phyloP scores from a whole-genome alignment of 2,329 filamentous ascomycete species.

The Xylariaceae sp. region DNA sequence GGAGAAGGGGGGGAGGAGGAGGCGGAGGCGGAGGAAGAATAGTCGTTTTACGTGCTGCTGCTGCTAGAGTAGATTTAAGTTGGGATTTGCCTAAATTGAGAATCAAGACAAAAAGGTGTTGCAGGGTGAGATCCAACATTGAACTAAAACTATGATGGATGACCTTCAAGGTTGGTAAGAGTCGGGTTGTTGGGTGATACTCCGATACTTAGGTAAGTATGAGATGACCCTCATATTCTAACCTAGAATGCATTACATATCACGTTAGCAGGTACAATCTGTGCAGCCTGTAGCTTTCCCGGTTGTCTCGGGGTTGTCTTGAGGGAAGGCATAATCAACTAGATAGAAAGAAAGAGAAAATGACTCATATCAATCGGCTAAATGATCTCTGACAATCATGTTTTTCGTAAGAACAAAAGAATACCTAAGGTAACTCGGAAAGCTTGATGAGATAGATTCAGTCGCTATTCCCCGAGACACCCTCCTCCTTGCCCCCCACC shows the following conservation, averaged over 20 bases:
- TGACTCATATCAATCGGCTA: constrained; percentile 23
- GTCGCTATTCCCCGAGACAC: neutral
- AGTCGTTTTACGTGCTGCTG: neutral
- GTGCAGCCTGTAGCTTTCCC: too few species aligned
- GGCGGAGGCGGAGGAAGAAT: neutral
- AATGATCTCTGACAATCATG: neutral
- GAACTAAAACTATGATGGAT: neutral
- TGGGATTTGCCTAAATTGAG: neutral
- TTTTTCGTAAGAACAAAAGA: neutral
- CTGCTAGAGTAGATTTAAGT: neutral
- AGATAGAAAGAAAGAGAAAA: constrained; percentile 12
- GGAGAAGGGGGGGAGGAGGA: neutral
- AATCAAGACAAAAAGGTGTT: neutral
- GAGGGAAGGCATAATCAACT: neutral
- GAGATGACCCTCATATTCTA: neutral
- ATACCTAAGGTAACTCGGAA: too few species aligned
- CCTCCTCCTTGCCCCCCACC: constrained; percentile 6
- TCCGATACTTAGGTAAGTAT: too few species aligned
- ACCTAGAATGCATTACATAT: neutral
- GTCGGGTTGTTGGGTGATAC: too few species aligned
- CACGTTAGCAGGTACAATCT: neutral
- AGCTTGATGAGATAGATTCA: neutral
- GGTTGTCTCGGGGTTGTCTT: too few species aligned
- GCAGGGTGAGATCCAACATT: too few species aligned
- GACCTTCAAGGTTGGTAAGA: too few species aligned